Evolutionary conservation across 2,329 filamentous ascomycete species (phyloP), one percentile per base, ranked within the genome.

Genomic region (Chrysoporthe cubensis): DNA sequence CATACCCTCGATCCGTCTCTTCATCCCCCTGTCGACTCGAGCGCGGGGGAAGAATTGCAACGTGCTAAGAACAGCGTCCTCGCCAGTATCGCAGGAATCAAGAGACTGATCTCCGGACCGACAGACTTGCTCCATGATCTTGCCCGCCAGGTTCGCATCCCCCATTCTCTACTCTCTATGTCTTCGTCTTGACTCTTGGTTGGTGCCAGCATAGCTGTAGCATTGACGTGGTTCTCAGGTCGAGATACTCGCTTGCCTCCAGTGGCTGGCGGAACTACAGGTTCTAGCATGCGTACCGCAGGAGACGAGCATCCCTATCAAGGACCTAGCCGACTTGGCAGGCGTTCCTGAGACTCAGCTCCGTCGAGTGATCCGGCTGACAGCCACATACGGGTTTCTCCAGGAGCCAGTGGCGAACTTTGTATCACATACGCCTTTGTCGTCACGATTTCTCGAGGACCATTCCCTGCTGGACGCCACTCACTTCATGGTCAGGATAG

Each of bases 181-280:
- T 26, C 21, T 5, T 54, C 50, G 21, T 34, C 16, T 21, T 21
- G 8, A 14, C 48, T 26, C 48, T 9, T 11, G 48, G 21, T 14
- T 52, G 48, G 48, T 32, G 9, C 48, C 9, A 52, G 26, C 13
- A n/a, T n/a, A 26, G 48, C 9, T 52, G 21, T n/a, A 32, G 11
- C 14, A 34, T 16, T 54, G 21, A 54, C 50, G 21, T 32, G 50
- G 2, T 34, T 21, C 11, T 34, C 32, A 67, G 65, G 34, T 42
- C 16, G 50, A 64, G 52, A 59, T 74, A 2, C 71, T 75, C 18
- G 71, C 73, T 3, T 82, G 80, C 60, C 67, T 82, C 7, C 76
- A 76, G 68, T 84, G 80, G 82, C 74, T 83, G 16, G 78, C 76
- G 6, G 78, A 83, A 14, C 80, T 80, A 67, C 80, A 83, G 62